phyloP scores from a whole-genome alignment of 306 rosid genomes.

The Castanea mollissima region DNA sequence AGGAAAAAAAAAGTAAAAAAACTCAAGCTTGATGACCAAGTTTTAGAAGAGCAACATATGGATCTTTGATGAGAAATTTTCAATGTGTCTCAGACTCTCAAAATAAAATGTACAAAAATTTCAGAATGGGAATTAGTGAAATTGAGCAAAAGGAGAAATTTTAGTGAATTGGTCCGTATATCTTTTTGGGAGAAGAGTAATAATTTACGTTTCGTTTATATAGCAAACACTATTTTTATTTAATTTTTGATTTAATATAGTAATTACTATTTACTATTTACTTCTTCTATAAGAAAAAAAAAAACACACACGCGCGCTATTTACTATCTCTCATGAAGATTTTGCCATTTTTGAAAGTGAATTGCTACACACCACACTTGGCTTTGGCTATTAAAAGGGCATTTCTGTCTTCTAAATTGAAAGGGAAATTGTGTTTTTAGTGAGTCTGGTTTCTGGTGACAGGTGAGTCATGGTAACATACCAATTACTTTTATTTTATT shows the following conservation, averaged over 20 bases:
- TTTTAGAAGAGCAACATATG: neutral
- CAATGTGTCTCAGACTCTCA: too few relatives aligned
- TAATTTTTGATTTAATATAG: too few relatives aligned
- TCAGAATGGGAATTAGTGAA: neutral
- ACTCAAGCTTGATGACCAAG: slow-evolving; percentile 11
- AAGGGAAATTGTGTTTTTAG: neutral
- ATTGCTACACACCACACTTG: neutral
- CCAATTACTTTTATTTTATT: neutral
- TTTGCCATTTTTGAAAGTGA: neutral
- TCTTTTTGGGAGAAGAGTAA: too few relatives aligned
- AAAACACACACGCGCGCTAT: too few relatives aligned
- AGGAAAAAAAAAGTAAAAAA: neutral
- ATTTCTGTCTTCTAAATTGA: neutral
- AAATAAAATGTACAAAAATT: neutral
- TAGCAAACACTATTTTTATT: too few relatives aligned
- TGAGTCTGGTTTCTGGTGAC: neutral
- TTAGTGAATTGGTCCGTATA: too few relatives aligned
- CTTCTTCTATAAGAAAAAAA: too few relatives aligned
- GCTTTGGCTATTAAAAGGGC: neutral
- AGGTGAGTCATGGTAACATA: neutral
- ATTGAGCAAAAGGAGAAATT: too few relatives aligned
- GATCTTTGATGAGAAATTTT: neutral
- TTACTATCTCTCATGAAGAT: too few relatives aligned
- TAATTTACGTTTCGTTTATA: too few relatives aligned
- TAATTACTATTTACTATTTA: too few relatives aligned